phyloP scores from a whole-genome alignment of 768 basidiomycete species.

The Mycena venus region DNA sequence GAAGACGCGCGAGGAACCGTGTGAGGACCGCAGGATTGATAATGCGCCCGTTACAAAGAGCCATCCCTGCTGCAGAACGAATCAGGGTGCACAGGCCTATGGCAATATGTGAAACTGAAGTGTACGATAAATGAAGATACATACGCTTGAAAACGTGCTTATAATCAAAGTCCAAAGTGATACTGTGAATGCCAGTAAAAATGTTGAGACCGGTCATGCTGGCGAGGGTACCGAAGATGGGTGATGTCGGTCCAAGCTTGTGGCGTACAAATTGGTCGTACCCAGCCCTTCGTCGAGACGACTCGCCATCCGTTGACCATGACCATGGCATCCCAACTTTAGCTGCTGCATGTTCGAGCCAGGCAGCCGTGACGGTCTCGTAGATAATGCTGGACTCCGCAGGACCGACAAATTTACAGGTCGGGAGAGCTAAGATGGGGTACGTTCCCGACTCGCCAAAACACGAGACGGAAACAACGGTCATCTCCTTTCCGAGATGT shows the following conservation, averaged over 20 bases:
- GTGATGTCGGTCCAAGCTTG: neutral
- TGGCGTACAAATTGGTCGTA: constrained; percentile 8
- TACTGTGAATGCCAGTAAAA: constrained; percentile 14
- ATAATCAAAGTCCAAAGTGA: constrained; percentile 33
- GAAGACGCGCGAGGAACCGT: constrained; percentile 34
- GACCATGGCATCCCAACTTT: constrained; percentile 30
- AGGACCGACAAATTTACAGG: too few species aligned
- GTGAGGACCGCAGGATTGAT: constrained; percentile 39
- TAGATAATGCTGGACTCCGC: neutral
- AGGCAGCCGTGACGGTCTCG: constrained; percentile 6
- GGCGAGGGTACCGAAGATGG: constrained; percentile 10
- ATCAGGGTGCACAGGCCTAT: constrained; percentile 30
- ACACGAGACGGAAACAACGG: constrained; percentile 11
- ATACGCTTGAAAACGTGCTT: constrained; percentile 37
- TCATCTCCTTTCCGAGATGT: constrained; percentile 32
- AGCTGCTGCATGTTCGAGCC: neutral
- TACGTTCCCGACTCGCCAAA: too few species aligned
- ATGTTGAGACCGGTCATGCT: constrained; percentile 31
- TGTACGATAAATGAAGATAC: too few species aligned
- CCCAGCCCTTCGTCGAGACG: constrained; percentile 13
- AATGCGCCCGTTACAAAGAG: constrained; percentile 2
- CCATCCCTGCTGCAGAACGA: constrained; percentile 10
- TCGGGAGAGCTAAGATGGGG: too few species aligned
- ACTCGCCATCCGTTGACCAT: constrained; percentile 35
- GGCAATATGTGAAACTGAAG: too few species aligned